These are phyloP conservation scores for Solanum chilense DNA, from an alignment of 257 asterid genomes.

Conservation along the genomic window DNA sequence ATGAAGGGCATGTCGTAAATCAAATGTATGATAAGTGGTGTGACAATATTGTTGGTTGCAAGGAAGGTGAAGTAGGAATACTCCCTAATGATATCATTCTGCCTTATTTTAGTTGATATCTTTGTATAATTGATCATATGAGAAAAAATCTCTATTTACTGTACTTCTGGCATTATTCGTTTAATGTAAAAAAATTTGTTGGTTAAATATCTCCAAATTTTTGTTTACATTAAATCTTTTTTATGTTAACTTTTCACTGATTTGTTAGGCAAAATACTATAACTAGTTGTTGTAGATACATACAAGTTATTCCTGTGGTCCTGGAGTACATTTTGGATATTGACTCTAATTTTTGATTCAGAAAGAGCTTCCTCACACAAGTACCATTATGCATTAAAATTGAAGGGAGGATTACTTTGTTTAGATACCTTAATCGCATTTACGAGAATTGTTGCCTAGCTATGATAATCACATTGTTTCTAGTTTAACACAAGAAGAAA, in stretches of 20 bases:
- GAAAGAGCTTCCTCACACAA: slow-evolving; percentile 55
- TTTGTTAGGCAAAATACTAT: slow-evolving; percentile 45
- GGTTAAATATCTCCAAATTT: neutral
- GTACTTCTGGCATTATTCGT: neutral
- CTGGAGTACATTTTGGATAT: slow-evolving; percentile 50
- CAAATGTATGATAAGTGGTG: slow-evolving; percentile 81
- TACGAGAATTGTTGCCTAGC: too few species aligned
- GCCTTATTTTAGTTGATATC: slow-evolving; percentile 45
- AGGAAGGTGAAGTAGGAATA: slow-evolving; percentile 86
- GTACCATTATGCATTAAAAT: slow-evolving; percentile 10
- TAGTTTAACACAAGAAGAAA: too few species aligned
- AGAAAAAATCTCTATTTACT: neutral
- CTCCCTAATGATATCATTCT: slow-evolving; percentile 51
- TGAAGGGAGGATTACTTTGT: neutral
- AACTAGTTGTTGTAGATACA: slow-evolving; percentile 73
- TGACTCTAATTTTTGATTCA: slow-evolving; percentile 25
- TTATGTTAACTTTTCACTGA: neutral
- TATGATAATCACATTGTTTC: neutral
- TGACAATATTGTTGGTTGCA: slow-evolving; percentile 72
- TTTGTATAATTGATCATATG: slow-evolving; percentile 83
- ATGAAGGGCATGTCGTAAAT: slow-evolving; percentile 75
- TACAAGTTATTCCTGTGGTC: slow-evolving; percentile 76
- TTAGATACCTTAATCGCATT: neutral
- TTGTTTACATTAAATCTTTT: neutral
- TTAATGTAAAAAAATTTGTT: neutral